Base-by-base conservation (phyloP, 2,329 filamentous ascomycete genomes). In the Epichloe baconii region DNA sequence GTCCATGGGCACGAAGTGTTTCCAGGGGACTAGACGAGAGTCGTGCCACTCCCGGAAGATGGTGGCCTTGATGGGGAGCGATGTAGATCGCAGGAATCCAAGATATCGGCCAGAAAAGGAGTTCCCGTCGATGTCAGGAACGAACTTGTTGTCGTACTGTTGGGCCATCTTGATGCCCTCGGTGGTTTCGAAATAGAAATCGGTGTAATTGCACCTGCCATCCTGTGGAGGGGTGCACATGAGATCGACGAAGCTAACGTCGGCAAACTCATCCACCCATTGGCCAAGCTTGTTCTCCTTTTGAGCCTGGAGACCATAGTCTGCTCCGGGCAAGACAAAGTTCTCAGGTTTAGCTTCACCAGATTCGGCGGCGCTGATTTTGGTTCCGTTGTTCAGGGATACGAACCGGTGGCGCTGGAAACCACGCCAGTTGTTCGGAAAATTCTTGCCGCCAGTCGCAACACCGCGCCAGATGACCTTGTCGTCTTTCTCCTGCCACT, bases 41-140 rank as follows among this genome's bases (percentile, higher is more conserved):
- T 90, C 86, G 61, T 90, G 86, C 87, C 86, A 93, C 64, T 93
- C 87, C 19, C 78, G 75, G 68, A 83, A 93, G 21, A 91, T 71
- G 0, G 86, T 88, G 5, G 83, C 79, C 68, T 91, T 93, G 68
- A 93, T 79, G 0, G 84, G 84, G 8, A 90, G 65, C 15, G 78
- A 82, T 2, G 79, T 85, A 34, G 80, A 85, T 36, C 77, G 73
- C 23, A 91, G 69, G 63, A 90, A 88, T 0, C 77, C 79, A 4
- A 82, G 74, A 60, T 83, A 87, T 5, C 83, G 77, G 1, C 82
- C 83, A 26, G 78, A 83, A 60, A 85, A 85, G 2, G 76, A 80
- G 67, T 85, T 82, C 34, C 86, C 87, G 64, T 91, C 87, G 51
- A 91, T 77, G 62, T 93, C 87, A 0, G 84, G 79, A 2, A 91